phyloP scores from a whole-genome alignment of 768 basidiomycete species.

The Mycena kentingensis region DNA sequence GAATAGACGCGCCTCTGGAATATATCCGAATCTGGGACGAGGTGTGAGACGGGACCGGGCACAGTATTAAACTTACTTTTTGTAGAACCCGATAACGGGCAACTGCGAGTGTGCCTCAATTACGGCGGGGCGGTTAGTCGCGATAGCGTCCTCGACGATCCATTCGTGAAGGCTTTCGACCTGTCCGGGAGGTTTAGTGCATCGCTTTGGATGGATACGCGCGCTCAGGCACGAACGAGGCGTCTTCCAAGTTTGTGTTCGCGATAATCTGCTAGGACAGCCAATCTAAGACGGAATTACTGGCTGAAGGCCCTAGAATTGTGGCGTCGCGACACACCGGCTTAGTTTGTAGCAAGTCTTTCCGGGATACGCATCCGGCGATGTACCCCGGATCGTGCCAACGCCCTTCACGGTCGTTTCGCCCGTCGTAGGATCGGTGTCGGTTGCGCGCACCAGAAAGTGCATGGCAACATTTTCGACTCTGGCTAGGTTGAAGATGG shows the following conservation, averaged over 20 bases:
- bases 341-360: conserved; percentile 67
- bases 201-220: conserved; percentile 27
- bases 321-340: conserved; percentile 23
- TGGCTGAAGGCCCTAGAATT: background rate
- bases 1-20: conserved; percentile 48
- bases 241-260: conserved; percentile 62
- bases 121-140: background rate
- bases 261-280: conserved; percentile 67
- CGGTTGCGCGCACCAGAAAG: conserved; percentile 65
- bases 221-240: conserved; percentile 52
- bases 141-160: background rate
- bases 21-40: conserved; percentile 63
- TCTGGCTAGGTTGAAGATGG: conserved; percentile 37
- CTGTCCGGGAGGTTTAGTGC: background rate
- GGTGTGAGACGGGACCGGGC: background rate
- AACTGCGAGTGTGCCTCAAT: no score
- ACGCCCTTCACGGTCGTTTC: conserved; percentile 58
- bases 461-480: conserved; percentile 67
- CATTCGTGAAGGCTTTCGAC: background rate
- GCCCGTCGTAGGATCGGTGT: conserved; percentile 11
- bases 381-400: conserved; percentile 63
- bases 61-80: conserved; percentile 8
- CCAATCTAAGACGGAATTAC: conserved; percentile 42
- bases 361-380: conserved; percentile 36
- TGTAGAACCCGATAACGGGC: background rate